A percentile compares a stretch with the other conserved stretches of the same genome.
Conservation (phyloP, 441 rosid species). For the Populus hybrid region DNA sequence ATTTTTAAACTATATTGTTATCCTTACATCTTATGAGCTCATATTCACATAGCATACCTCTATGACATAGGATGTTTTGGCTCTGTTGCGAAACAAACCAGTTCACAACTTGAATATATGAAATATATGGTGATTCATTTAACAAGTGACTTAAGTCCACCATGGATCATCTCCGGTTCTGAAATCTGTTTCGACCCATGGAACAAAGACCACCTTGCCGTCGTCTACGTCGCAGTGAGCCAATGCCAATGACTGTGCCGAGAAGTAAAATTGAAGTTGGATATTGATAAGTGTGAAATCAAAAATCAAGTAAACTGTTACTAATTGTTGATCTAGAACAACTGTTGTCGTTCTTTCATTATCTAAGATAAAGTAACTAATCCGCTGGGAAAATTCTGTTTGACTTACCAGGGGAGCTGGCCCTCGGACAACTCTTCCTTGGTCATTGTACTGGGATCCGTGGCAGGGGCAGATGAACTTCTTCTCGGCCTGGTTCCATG, state of each 20-base stretch:
- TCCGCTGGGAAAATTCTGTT: neutral
- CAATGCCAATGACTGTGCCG: constrained; percentile 73
- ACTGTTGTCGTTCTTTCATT: neutral
- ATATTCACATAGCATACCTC: constrained; percentile 13
- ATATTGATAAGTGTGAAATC: neutral
- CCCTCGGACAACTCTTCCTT: constrained; percentile 96
- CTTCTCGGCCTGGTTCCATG: constrained; percentile 84
- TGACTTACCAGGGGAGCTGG: constrained; percentile 91
- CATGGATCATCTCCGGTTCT: constrained; percentile 94
- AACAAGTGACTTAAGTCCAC: constrained; percentile 60
- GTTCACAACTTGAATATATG: neutral
- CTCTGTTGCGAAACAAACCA: constrained; percentile 9
- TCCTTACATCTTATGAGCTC: constrained; percentile 6
- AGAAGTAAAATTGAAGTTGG: neutral
- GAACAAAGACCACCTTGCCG: constrained; percentile 82
- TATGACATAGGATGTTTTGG: neutral
- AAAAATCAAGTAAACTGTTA: neutral
- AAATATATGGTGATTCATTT: neutral
- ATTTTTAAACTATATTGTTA: constrained; percentile 1
- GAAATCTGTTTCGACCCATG: constrained; percentile 95
- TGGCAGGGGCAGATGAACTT: constrained; percentile 99
- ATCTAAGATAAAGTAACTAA: neutral
- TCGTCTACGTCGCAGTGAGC: constrained; percentile 79
- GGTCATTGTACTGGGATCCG: constrained; percentile 93
- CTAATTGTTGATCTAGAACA: neutral